Base-by-base conservation (phyloP, 495 filamentous ascomycete species). In the Apodospora peruviana region DNA sequence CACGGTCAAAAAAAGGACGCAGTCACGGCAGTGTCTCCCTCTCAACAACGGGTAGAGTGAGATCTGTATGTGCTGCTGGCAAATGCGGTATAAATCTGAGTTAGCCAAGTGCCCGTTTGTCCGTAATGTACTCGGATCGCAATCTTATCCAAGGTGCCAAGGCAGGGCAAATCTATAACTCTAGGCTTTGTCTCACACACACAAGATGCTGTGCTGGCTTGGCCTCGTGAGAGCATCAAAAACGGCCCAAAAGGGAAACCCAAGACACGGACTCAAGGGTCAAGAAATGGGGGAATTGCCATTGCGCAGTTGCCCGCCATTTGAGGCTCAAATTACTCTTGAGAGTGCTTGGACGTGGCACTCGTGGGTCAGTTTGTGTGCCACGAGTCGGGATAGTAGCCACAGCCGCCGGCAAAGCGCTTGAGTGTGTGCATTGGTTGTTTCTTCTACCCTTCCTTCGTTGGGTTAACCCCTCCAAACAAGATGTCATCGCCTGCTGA, bases 141-240 rank as follows among this genome's bases (percentile, higher is more conserved):
- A 62, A 58, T 61, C 52, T 65, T 50, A 53, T 57, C 50, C 62
- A 61, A 63, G 57, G 60, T 61, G 62, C 62, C 59, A 63, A 65
- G 62, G 25, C 12, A 42, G 27, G 54, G 18, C 49, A 55, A 58
- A 58, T 54, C 40, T 44, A 55, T 58, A 52, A 47, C 27, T 58
- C 60, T 63, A 54, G 58, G 61, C 61, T 43, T 49, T 57, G 58
- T 57, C 51, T 52, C 52, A 55, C 60, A 24, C 39, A 50, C 36
- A 5, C 16, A 12, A 17, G 16, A 12, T n/a, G 45, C 45, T 29
- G 35, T 16, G 40, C 17, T 42, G 44, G 27, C 27, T 32, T 5
- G 19, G 27, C 23, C 46, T 51, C 52, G 50, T 23, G 29, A 36
- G 43, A 49, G 16, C 45, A 25, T 45, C 27, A 40, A 50, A 49